Base-by-base conservation (phyloP, 108 stramenopile genomes). In the Poteriospumella lacustris region DNA sequence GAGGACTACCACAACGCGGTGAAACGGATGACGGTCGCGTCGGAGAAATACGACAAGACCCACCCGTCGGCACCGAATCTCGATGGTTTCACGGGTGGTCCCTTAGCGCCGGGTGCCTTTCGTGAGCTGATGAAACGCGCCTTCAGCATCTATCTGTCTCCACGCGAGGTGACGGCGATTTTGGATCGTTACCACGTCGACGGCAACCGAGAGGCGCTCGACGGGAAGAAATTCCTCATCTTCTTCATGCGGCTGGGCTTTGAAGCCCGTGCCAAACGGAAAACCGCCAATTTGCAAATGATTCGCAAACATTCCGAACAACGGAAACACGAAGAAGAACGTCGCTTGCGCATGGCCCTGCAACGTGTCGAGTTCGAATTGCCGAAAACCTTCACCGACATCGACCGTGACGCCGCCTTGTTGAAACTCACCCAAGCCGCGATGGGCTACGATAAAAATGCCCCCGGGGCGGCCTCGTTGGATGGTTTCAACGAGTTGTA, bases 11-110 rank as follows among this genome's bases (percentile, higher is more conserved):
- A 73, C 36, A 5, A 15, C 3, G 70, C 70, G 31, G 60, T 34
- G 36, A 5, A 5, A 64, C 15, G 31, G 36, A 73, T 73, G 70
- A 73, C 42, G 9, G 24, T 42, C 9, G 70, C 70, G 12, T 44
- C 70, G 5, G n/a, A 26, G 36, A 73, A 73, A 24, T 73, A 73
- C 36, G 70, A 73, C 42, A 73, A 73, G 42, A 73, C 70, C 9
- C 44, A 44, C 36, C 44, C 47, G 26, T 73, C 70, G 33, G 43
- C 70, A 52, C 70, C 70, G 5, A 73, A 56, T 73, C 36, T 73
- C 9, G 36, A 39, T 34, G 70, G 70, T 34, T 73, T 73, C 31
- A 42, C 3, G 26, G 28, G 64, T 68, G 70, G 43, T 44, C 47
- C 43, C 9, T 5, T 73, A 12, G 5, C 15, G 5, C 44, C 70